Evolutionary conservation across 805 yeast genomes (phyloP), one percentile per base, ranked within the genome.

Genomic region (Priceomyces carsonii): DNA sequence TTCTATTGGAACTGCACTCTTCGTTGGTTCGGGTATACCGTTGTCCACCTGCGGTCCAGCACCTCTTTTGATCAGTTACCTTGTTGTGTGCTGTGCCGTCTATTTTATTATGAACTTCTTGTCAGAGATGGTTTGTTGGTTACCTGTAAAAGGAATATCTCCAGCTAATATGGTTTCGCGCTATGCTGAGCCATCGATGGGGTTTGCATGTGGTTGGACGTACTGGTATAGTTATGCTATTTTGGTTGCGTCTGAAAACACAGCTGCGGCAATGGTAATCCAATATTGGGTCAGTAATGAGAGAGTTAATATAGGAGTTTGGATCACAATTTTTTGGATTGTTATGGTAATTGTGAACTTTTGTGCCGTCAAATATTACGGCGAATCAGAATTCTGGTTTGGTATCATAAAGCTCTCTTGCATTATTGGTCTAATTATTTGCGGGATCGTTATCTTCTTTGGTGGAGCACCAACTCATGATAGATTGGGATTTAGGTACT

Each of bases 261-360:
- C 56, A 4, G 56, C 57, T 6, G 44, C 44, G 21, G 45, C 51
- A 12, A 35, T 51, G 14, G 49, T 52, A 14, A 40, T 52, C 21
- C 26, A 45, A 19, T 53, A 53, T 41, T 51, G 57, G 57, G 61
- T 68, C 10, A 29, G 49, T 9, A 49, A 44, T 24, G 42, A 57
- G 23, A 50, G 37, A 6, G 48, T 71, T 13, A 69, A 61, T 26
- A 67, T 72, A 6, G 77, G 71, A 22, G 61, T 69, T 29, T 72
- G 69, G 69, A 68, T 72, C 17, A 54, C 74, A 2, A 55, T 69
- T n/a, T 60, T 71, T 36, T 48, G 52, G 38, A 44, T 43, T 5
- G 37, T 63, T 6, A 39, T 49, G 18, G 47, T 60, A 21, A 41
- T 35, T 2, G 36, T 50, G 18, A 53, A 53, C 23, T 23, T 43